phyloP scores from a whole-genome alignment of 2,329 filamentous ascomycete genomes.

The Pseudocercospora fuligena region DNA sequence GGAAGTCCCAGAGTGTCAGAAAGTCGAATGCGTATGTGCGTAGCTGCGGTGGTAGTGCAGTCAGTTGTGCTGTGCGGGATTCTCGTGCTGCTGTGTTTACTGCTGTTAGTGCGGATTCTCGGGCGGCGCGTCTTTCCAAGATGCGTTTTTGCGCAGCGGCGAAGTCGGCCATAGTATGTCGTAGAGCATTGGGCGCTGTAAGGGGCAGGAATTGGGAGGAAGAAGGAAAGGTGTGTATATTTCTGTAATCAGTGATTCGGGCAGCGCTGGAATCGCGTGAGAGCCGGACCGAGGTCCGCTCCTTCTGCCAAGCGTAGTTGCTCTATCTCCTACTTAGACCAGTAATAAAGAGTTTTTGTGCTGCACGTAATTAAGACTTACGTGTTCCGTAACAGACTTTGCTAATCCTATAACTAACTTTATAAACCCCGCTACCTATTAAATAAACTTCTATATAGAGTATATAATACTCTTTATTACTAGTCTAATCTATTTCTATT shows the following conservation, averaged over 20 bases:
- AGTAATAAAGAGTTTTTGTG: too few relatives aligned
- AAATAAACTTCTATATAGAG: too few relatives aligned
- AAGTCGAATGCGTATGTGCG: slow-evolving; percentile 48
- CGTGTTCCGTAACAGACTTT: too few relatives aligned
- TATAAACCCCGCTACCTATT: too few relatives aligned
- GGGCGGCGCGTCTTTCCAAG: slow-evolving; percentile 75
- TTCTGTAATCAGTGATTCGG: slow-evolving; percentile 3
- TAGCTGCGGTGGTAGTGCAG: slow-evolving; percentile 55
- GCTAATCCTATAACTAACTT: too few relatives aligned
- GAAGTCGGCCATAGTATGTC: slow-evolving; percentile 64
- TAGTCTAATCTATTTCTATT: too few relatives aligned
- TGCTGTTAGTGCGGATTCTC: slow-evolving; percentile 58
- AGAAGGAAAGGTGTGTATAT: neutral
- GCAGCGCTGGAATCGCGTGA: neutral
- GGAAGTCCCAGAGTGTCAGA: slow-evolving; percentile 64
- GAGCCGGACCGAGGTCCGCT: neutral
- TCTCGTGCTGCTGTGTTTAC: slow-evolving; percentile 58
- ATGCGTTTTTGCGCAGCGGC: slow-evolving; percentile 88
- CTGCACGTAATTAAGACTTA: too few relatives aligned
- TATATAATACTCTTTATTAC: too few relatives aligned
- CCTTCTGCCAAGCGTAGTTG: neutral
- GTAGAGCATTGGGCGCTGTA: neutral
- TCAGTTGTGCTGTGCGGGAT: slow-evolving; percentile 43
- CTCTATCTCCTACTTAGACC: too few relatives aligned
- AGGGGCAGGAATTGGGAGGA: neutral